These are phyloP conservation scores for Claviceps cyperi DNA, from an alignment of 2,329 filamentous ascomycete species.

Conservation along the genomic window DNA sequence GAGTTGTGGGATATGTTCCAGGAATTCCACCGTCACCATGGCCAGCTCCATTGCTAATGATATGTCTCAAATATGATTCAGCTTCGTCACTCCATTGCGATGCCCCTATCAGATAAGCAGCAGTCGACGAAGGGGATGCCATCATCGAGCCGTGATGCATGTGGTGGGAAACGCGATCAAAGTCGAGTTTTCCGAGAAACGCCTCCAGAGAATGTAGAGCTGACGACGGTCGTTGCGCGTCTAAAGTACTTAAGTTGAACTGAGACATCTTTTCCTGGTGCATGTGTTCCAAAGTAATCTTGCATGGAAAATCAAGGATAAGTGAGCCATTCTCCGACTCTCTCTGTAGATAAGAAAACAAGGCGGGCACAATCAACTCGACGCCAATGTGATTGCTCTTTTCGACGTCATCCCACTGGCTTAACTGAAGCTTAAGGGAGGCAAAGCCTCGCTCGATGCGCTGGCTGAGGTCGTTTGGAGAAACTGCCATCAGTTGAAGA, in stretches of 20 bases:
- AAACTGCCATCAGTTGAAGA: conserved; percentile 2
- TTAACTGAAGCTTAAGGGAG: conserved; percentile 1
- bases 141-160: conserved; percentile 9
- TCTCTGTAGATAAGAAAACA: conserved; percentile 4
- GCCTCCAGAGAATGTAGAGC: conserved; percentile 9
- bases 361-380: conserved; percentile 8
- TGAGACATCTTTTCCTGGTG: background rate
- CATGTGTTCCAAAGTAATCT: background rate
- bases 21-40: conserved; percentile 6
- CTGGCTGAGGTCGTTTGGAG: background rate
- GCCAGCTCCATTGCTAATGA: background rate
- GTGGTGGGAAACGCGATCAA: conserved; percentile 7
- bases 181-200: conserved; percentile 8
- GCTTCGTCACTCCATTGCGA: conserved; percentile 8
- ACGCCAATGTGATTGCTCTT: conserved; percentile 8
- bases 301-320: conserved; percentile 3
- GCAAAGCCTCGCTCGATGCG: background rate
- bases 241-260: background rate
- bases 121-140: conserved; percentile 9
- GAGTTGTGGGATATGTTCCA: conserved; percentile 6
- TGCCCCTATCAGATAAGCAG: conserved; percentile 9
- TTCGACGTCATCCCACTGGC: conserved; percentile 4
- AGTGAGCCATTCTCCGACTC: background rate
- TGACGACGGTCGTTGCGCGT: background rate
- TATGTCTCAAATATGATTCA: conserved; percentile 7